Evolutionary conservation across 2,329 filamentous ascomycete genomes (phyloP).

Genomic region (Ophiocordyceps camponoti-rufipedis): DNA sequence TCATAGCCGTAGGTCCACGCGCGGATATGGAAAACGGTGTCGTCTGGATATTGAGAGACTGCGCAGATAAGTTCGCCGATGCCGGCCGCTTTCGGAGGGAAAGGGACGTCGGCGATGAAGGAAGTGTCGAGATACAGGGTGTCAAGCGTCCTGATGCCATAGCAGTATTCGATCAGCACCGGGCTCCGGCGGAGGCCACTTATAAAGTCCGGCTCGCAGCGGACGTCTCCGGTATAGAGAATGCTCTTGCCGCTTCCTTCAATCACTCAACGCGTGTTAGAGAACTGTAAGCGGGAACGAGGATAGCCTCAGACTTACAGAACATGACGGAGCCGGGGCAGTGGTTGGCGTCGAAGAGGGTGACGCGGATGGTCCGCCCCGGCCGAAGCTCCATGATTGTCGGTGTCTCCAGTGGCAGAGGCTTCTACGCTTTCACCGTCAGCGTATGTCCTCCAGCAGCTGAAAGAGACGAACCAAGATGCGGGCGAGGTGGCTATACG

Average conservation of each 20-base stretch:
- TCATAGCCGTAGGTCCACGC: conserved; percentile 87
- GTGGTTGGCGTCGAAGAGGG: conserved; percentile 80
- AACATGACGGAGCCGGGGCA: conserved; percentile 89
- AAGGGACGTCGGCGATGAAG: conserved; percentile 30
- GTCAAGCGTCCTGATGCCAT: conserved; percentile 48
- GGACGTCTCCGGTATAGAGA: conserved; percentile 77
- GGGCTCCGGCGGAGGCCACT: conserved; percentile 55
- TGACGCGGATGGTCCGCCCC: conserved; percentile 54
- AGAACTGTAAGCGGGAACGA: background rate
- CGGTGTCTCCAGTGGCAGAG: conserved; percentile 67
- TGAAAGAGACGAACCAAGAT: conserved; percentile 31
- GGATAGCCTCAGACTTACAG: conserved; percentile 20
- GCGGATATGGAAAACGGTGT: conserved; percentile 69
- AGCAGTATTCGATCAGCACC: conserved; percentile 53
- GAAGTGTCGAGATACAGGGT: conserved; percentile 84
- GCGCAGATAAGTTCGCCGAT: conserved; percentile 55
- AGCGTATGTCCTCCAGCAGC: background rate
- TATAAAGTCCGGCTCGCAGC: conserved; percentile 77
- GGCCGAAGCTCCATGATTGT: conserved; percentile 58
- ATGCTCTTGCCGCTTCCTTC: conserved; percentile 55
- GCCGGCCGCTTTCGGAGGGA: conserved; percentile 54
- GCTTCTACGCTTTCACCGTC: conserved; percentile 30
- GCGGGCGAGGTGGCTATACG: conserved; percentile 57
- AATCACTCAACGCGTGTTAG: conserved; percentile 36
- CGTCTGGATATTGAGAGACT: conserved; percentile 45